These are phyloP conservation scores for Aspergillus affinis DNA, from an alignment of 495 filamentous ascomycete genomes.

Conservation along the genomic window DNA sequence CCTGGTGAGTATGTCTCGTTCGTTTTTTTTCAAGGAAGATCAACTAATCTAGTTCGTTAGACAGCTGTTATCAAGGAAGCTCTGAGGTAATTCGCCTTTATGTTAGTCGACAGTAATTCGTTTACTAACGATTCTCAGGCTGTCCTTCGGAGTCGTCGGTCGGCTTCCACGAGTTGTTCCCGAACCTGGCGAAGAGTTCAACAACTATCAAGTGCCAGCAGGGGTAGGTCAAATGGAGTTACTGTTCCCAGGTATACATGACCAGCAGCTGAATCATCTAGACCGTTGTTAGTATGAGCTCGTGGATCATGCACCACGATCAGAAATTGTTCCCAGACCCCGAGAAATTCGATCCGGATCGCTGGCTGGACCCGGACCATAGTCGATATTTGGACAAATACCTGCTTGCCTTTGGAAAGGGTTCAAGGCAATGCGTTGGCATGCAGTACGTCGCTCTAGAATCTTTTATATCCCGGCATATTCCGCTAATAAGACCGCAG, in stretches of 20 bases:
- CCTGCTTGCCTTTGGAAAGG: conserved; percentile 30
- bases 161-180: conserved; percentile 33
- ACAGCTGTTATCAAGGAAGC: conserved; percentile 32
- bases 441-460: conserved; percentile 30
- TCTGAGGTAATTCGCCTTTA: conserved; percentile 18
- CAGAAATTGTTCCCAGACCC: conserved; percentile 34
- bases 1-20: conserved; percentile 19
- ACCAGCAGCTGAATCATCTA: conserved; percentile 1
- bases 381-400: neutral
- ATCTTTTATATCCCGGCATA: neutral
- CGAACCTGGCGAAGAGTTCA: conserved; percentile 23
- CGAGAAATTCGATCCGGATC: conserved; percentile 29
- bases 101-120: neutral
- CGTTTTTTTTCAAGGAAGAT: neutral
- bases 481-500: conserved; percentile 14
- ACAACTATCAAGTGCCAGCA: conserved; percentile 24
- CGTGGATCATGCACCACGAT: conserved; percentile 36
- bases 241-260: neutral
- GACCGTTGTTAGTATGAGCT: conserved; percentile 28
- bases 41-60: conserved; percentile 3
- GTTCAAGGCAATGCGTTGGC: conserved; percentile 37
- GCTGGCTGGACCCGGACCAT: conserved; percentile 19
- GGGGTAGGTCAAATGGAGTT: conserved; percentile 21
- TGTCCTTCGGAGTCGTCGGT: conserved; percentile 29
- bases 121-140: conserved; percentile 12